Conservation (phyloP, 2,329 filamentous ascomycete species). For the Trichoderma sp. region DNA sequence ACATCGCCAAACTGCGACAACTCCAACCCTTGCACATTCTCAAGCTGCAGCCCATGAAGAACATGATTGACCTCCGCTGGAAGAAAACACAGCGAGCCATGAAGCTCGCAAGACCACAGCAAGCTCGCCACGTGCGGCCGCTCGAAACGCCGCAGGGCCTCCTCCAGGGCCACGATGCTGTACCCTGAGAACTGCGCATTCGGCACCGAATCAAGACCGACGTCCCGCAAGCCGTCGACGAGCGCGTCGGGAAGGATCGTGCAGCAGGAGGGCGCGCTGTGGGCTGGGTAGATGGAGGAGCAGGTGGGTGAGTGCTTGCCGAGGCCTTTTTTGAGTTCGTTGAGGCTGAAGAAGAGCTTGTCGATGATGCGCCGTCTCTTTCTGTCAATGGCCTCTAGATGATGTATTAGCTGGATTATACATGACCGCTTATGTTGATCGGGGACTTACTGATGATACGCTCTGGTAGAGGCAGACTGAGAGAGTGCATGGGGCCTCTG, state of each 20-base stretch:
- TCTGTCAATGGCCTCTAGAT: neutral
- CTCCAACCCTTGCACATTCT: neutral
- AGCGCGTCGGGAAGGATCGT: slow-evolving; percentile 1
- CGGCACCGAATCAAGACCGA: neutral
- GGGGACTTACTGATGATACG: slow-evolving; percentile 1
- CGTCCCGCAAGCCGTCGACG: neutral
- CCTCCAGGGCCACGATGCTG: neutral
- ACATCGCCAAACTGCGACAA: neutral
- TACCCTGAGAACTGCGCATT: neutral
- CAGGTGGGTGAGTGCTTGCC: neutral
- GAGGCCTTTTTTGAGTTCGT: neutral
- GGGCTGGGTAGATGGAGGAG: neutral
- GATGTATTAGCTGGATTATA: neutral
- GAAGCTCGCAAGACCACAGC: neutral
- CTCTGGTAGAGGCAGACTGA: slow-evolving; percentile 6
- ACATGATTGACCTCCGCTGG: neutral
- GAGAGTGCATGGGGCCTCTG: slow-evolving; percentile 13
- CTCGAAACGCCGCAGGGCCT: neutral
- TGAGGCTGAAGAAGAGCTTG: neutral
- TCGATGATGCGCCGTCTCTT: neutral
- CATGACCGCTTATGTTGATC: too few species aligned
- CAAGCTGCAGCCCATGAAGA: neutral
- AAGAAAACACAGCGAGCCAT: neutral
- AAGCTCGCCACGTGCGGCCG: neutral
- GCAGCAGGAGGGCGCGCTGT: neutral